Evolutionary conservation across 495 filamentous ascomycete species (phyloP).

Genomic region (Penicillium ucsense): DNA sequence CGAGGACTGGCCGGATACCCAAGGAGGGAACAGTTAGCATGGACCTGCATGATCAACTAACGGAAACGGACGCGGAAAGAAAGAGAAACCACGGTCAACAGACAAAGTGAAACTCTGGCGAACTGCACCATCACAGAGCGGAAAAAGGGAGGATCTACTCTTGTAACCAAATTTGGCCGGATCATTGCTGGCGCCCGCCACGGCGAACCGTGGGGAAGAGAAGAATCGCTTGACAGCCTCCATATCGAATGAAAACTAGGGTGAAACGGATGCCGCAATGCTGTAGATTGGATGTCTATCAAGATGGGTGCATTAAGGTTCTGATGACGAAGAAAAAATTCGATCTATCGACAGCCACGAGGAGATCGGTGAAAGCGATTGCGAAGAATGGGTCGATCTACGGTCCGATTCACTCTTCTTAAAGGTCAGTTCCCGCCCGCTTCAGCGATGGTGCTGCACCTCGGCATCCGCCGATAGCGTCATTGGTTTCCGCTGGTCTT

Average conservation of each 20-base stretch:
- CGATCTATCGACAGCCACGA: too few species aligned
- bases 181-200: conserved; percentile 83
- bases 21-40: too few species aligned
- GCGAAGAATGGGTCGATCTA: background rate
- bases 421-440: background rate
- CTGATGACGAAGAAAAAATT: too few species aligned
- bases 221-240: conserved; percentile 69
- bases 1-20: conserved; percentile 50
- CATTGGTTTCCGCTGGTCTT: background rate
- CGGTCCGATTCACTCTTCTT: too few species aligned
- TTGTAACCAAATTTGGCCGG: conserved; percentile 85
- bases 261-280: background rate
- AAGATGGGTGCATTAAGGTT: background rate
- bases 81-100: too few species aligned
- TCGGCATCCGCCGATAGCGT: conserved; percentile 14
- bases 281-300: background rate
- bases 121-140: background rate
- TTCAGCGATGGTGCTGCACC: background rate
- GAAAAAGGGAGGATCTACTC: conserved; percentile 36
- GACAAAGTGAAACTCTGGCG: background rate
- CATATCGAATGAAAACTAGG: conserved; percentile 15
- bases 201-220: conserved; percentile 70
- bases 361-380: background rate
- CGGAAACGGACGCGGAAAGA: too few species aligned
- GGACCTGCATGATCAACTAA: too few species aligned